phyloP scores from a whole-genome alignment of 306 rosid species.

The Cucurbita ficifolia region DNA sequence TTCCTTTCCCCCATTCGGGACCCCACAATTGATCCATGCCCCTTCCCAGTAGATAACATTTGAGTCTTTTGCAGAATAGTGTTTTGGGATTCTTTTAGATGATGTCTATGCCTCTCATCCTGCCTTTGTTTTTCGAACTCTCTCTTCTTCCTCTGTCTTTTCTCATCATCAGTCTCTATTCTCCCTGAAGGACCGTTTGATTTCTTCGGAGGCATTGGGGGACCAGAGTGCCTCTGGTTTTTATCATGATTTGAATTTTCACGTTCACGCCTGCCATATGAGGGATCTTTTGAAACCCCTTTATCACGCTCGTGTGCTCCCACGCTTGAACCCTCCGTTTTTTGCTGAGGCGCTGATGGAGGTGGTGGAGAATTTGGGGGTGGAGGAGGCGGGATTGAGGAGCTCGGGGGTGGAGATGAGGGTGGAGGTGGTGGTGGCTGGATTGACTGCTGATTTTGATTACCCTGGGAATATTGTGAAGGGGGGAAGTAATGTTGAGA shows the following conservation, averaged over 20 bases:
- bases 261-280: slow-evolving; percentile 45
- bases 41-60: slow-evolving; percentile 62
- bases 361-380: slow-evolving; percentile 59
- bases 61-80: slow-evolving; percentile 58
- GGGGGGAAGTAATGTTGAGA: slow-evolving; percentile 46
- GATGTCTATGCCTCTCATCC: slow-evolving; percentile 80
- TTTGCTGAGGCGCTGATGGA: slow-evolving; percentile 20
- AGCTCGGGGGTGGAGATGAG: slow-evolving; percentile 45
- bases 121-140: slow-evolving; percentile 83
- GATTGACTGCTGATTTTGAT: slow-evolving; percentile 27
- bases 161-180: slow-evolving; percentile 78
- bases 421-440: slow-evolving; percentile 59
- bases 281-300: slow-evolving; percentile 31
- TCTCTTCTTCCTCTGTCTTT: slow-evolving; percentile 61
- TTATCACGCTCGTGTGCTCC: slow-evolving; percentile 29
- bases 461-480: slow-evolving; percentile 37
- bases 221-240: slow-evolving; percentile 47
- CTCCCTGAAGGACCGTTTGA: slow-evolving; percentile 39
- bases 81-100: slow-evolving; percentile 74
- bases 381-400: slow-evolving; percentile 62
- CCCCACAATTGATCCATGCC: slow-evolving; percentile 68
- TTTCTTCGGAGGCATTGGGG: slow-evolving; percentile 29
- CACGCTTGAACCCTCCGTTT: slow-evolving; percentile 28
- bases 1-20: slow-evolving; percentile 81
- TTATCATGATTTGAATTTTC: slow-evolving; percentile 49